Base-by-base conservation (phyloP, 345 rosid genomes). In the Psidium friedrichsthalianum region DNA sequence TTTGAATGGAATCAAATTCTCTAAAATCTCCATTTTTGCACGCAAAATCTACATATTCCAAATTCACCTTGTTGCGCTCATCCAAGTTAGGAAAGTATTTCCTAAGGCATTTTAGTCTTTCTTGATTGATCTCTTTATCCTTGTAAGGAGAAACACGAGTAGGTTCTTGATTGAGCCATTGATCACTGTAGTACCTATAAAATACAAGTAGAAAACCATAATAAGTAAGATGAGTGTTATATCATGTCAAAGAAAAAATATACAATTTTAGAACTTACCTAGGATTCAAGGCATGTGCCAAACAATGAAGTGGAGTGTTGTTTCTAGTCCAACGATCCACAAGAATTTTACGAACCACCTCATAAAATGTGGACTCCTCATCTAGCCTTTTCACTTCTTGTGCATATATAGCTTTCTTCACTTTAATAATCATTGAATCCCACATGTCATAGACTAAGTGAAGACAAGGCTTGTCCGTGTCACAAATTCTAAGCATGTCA, bases 131-230 rank as follows among this genome's bases (percentile, higher is more conserved):
- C 20, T 59, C 20, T 1, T 59, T 27, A 13, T 59, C 0, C 20
- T 27, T 6, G 36, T 27, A 59, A 0, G 0, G 1, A 59, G 36
- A 27, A 59, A 59, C 9, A n/a, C 0, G 0, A 1, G 74, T 59
- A 59, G 2, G 36, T n/a, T 59, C 1, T 59, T 27, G 9, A 59
- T 13, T 59, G 5, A 59, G 36, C 10, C 20, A 59, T 6, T 6
- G 9, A 27, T 59, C 36, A 59, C 36, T 3, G 13, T 59, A 27
- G 8, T 59, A 59, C 10, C 8, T 59, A 2, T 59, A 59, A 59
- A 59, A 58, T 58, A 58, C 6, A 53, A 59, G 6, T n/a, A 6
- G 36, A n/a, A 59, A 59, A 59, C 0, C 7, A n/a, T 58, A 12
- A 14, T 58, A 58, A 58, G 8, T 58, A 58, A n/a, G 64, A 58